Conservation (phyloP, 2,329 filamentous ascomycete species). For the Neonectria punicea region DNA sequence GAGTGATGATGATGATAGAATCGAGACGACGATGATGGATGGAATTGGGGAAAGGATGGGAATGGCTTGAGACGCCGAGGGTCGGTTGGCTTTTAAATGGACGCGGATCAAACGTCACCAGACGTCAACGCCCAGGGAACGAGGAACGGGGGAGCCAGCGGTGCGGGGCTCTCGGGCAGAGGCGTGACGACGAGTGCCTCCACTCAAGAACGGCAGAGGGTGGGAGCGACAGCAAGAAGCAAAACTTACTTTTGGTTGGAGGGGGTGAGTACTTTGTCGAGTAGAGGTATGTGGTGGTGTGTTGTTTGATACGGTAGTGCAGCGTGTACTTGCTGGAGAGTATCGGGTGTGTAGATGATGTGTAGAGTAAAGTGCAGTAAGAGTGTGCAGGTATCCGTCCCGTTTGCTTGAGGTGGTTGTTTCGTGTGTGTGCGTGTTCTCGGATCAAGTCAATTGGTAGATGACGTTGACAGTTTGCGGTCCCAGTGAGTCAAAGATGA, state of each 20-base stretch:
- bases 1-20: constrained; percentile 13
- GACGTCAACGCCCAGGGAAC: constrained; percentile 17
- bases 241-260: constrained; percentile 31
- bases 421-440: neutral
- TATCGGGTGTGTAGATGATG: neutral
- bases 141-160: constrained; percentile 5
- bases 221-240: constrained; percentile 16
- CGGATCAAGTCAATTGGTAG: constrained; percentile 5
- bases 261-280: constrained; percentile 15
- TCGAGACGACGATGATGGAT: constrained; percentile 17
- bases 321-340: too few relatives aligned
- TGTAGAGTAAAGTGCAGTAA: neutral
- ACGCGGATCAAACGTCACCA: constrained; percentile 38
- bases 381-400: constrained; percentile 3
- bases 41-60: constrained; percentile 21
- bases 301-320: constrained; percentile 22
- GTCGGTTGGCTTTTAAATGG: constrained; percentile 37
- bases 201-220: constrained; percentile 11
- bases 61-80: constrained; percentile 26
- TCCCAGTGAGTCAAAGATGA: neutral
- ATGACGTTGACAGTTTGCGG: neutral
- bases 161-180: constrained; percentile 20
- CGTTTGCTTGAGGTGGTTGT: neutral
- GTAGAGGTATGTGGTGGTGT: constrained; percentile 9
- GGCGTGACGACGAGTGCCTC: constrained; percentile 22